Conservation (phyloP, 768 basidiomycete species). For the Daedaleopsis sinensis region DNA sequence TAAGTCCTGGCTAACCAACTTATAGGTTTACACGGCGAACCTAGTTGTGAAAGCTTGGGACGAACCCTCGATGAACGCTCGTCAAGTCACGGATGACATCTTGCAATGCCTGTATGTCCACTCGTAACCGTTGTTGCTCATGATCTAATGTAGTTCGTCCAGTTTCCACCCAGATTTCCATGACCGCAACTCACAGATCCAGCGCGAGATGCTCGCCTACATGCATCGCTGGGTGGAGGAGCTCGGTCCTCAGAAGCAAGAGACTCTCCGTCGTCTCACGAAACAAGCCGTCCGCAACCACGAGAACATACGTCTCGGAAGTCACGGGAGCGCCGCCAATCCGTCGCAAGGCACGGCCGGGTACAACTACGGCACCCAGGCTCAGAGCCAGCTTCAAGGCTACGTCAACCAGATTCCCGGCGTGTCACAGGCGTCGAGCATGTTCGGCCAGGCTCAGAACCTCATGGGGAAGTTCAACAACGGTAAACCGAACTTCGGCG, state of each 20-base stretch:
- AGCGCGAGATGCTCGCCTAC: slow-evolving; percentile 74
- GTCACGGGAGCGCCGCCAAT: slow-evolving; percentile 51
- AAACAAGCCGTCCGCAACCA: slow-evolving; percentile 74
- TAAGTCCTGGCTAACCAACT: neutral
- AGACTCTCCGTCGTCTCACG: slow-evolving; percentile 56
- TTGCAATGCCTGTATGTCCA: slow-evolving; percentile 63
- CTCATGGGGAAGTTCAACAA: slow-evolving; percentile 16
- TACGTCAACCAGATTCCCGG: slow-evolving; percentile 34
- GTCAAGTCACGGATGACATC: slow-evolving; percentile 60
- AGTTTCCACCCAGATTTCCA: slow-evolving; percentile 90
- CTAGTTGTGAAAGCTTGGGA: slow-evolving; percentile 85
- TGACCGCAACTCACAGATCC: slow-evolving; percentile 60
- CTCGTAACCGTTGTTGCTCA: neutral
- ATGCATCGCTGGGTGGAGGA: slow-evolving; percentile 64
- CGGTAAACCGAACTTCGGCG: neutral
- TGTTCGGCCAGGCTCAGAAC: neutral
- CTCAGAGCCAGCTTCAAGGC: slow-evolving; percentile 51
- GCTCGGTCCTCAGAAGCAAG: slow-evolving; percentile 49
- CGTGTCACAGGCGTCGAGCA: slow-evolving; percentile 11
- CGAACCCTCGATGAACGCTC: slow-evolving; percentile 60
- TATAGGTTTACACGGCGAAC: slow-evolving; percentile 63
- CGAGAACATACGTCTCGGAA: slow-evolving; percentile 63
- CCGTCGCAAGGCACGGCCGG: slow-evolving; percentile 51
- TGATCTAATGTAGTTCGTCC: neutral
- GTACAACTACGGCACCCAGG: slow-evolving; percentile 47